Evolutionary conservation across 169 alveolate species (phyloP).

Genomic region (Cryptosporidium meleagridis): DNA sequence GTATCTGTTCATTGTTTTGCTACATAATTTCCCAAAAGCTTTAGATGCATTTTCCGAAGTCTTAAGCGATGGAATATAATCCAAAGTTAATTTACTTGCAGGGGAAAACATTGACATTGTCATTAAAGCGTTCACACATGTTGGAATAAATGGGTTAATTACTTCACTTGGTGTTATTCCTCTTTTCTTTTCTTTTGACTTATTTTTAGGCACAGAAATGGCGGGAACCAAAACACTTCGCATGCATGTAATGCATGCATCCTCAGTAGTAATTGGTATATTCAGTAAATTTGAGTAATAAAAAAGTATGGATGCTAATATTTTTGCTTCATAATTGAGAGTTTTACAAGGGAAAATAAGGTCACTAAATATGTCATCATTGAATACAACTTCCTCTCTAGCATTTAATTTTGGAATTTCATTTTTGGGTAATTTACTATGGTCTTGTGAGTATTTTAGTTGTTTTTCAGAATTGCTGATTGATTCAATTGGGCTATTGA

Average conservation of each 20-base stretch:
- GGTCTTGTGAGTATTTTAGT: constrained; percentile 7
- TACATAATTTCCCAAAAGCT: constrained; percentile 48
- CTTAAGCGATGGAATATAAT: constrained; percentile 14
- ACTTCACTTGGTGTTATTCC: constrained; percentile 46
- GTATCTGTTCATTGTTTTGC: constrained; percentile 44
- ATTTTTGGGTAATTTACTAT: background rate
- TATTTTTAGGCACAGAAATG: constrained; percentile 39
- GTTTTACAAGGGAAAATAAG: constrained; percentile 60
- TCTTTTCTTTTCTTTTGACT: background rate
- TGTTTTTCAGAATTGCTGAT: constrained; percentile 26
- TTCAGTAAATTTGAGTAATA: background rate
- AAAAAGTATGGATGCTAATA: constrained; percentile 43
- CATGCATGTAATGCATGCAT: constrained; percentile 54
- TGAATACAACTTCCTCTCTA: constrained; percentile 42
- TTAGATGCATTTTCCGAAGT: constrained; percentile 64
- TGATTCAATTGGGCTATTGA: constrained; percentile 48
- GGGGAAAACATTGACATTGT: constrained; percentile 47
- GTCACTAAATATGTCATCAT: constrained; percentile 60
- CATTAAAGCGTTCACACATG: constrained; percentile 52
- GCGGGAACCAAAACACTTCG: constrained; percentile 35
- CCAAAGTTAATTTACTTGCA: constrained; percentile 4
- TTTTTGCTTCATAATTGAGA: constrained; percentile 59
- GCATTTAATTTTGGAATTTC: constrained; percentile 48
- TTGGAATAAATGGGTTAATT: constrained; percentile 50
- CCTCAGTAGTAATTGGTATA: constrained; percentile 26